Evolutionary conservation across 176 grass and related monocot species (phyloP).

Genomic region (Juncus inflexus): DNA sequence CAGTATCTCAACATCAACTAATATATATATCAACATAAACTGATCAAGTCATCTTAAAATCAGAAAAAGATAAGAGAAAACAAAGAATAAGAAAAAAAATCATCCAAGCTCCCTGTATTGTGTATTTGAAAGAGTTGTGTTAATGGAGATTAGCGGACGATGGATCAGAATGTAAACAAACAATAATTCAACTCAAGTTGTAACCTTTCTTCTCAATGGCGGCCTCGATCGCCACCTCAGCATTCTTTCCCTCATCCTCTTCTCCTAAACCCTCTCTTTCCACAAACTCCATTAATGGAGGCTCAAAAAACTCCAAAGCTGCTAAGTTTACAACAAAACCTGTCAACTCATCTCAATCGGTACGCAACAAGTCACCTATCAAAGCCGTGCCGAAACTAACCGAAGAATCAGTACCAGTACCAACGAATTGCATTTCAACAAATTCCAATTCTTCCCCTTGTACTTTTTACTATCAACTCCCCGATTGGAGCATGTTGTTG

Average conservation of each 20-base stretch:
- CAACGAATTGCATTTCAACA: constrained; percentile 29
- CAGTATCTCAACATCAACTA: too few species aligned
- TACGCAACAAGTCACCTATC: constrained; percentile 40
- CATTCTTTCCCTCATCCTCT: constrained; percentile 29
- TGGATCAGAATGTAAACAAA: neutral
- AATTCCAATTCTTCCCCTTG: constrained; percentile 25
- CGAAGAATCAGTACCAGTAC: neutral
- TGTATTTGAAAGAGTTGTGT: neutral
- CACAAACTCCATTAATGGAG: too few species aligned
- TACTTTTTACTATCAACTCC: constrained; percentile 92
- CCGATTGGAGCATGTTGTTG: constrained; percentile 90
- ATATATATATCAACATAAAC: too few species aligned
- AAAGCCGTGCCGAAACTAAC: constrained; percentile 56
- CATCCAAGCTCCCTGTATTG: neutral
- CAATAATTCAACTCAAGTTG: neutral
- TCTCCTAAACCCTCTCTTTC: constrained; percentile 42
- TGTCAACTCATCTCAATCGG: constrained; percentile 33
- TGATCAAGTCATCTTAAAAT: neutral
- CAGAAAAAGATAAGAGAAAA: neutral
- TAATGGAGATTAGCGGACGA: neutral
- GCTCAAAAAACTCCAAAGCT: too few species aligned
- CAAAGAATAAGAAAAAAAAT: neutral
- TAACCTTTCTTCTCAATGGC: constrained; percentile 39
- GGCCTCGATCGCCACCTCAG: constrained; percentile 53
- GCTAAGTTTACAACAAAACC: constrained; percentile 40